These are phyloP conservation scores for Wickerhamomyces tratensis DNA, from an alignment of 805 yeast genomes.

Conservation along the genomic window DNA sequence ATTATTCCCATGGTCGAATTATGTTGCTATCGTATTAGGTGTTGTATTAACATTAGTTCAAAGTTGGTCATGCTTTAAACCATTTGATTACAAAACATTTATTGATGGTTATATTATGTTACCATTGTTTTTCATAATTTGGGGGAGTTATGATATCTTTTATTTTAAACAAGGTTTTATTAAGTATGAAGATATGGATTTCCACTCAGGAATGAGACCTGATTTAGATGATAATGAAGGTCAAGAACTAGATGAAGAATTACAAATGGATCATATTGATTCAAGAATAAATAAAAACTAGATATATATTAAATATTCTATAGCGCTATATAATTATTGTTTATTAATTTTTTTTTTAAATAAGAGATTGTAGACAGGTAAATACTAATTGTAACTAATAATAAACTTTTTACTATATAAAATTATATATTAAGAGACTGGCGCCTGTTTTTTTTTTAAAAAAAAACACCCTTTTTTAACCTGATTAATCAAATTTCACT, in stretches of 20 bases:
- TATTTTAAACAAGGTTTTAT: conserved; percentile 30
- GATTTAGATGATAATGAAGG: conserved; percentile 18
- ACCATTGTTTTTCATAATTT: conserved; percentile 42
- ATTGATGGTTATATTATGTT: conserved; percentile 55
- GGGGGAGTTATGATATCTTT: conserved; percentile 30
- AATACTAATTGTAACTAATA: too few relatives aligned
- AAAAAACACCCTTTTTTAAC: too few relatives aligned
- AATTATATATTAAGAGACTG: too few relatives aligned
- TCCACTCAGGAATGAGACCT: conserved; percentile 38
- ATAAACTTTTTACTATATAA: too few relatives aligned
- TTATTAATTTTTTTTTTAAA: too few relatives aligned
- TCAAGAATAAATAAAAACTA: too few relatives aligned
- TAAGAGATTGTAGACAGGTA: too few relatives aligned
- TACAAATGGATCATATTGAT: not conserved
- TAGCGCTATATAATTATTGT: too few relatives aligned
- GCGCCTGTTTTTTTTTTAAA: too few relatives aligned
- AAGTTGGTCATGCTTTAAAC: conserved; percentile 40
- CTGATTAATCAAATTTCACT: too few relatives aligned
- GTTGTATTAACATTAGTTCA: conserved; percentile 32
- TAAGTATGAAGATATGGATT: conserved; percentile 34
- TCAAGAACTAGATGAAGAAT: not conserved
- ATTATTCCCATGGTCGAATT: conserved; percentile 32
- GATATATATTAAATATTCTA: too few relatives aligned
- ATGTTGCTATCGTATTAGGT: conserved; percentile 28
- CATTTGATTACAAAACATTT: conserved; percentile 37